These are phyloP conservation scores for Bullera alba DNA, from an alignment of 768 basidiomycete genomes.

Conservation along the genomic window DNA sequence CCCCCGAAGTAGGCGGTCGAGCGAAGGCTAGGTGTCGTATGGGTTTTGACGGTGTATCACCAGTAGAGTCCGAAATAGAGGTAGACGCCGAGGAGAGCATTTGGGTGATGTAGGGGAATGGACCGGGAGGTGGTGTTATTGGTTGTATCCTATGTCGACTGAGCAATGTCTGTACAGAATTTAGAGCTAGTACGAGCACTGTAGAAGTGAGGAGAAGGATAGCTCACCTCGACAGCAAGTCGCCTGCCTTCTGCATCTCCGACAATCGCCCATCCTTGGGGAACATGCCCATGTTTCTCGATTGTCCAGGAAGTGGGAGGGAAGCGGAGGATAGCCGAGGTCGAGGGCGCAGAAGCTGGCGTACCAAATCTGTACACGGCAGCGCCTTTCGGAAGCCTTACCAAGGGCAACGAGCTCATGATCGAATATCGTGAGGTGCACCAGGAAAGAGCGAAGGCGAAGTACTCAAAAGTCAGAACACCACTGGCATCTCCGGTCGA, in stretches of 20 bases:
- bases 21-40: constrained; percentile 49
- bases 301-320: constrained; percentile 31
- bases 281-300: background rate
- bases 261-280: constrained; percentile 67
- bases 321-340: constrained; percentile 27
- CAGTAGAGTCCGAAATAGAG: background rate
- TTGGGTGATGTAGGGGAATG: constrained; percentile 66
- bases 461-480: no score
- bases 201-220: no score
- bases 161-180: constrained; percentile 53
- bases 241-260: constrained; percentile 62
- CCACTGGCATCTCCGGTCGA: no score
- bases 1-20: constrained; percentile 49
- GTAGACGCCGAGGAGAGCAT: constrained; percentile 21
- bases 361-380: constrained; percentile 27
- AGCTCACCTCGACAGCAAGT: constrained; percentile 60
- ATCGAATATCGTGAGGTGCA: no score
- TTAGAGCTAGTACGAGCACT: constrained; percentile 27
- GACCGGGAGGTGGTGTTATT: constrained; percentile 57
- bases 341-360: constrained; percentile 4
- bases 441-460: no score
- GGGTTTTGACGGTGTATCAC: constrained; percentile 58
- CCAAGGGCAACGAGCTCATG: no score
- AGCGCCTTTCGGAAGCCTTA: constrained; percentile 21
- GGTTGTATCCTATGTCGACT: constrained; percentile 68